These are phyloP conservation scores for Pichia sporocuriosa DNA, from an alignment of 805 yeast genomes.

Conservation along the genomic window DNA sequence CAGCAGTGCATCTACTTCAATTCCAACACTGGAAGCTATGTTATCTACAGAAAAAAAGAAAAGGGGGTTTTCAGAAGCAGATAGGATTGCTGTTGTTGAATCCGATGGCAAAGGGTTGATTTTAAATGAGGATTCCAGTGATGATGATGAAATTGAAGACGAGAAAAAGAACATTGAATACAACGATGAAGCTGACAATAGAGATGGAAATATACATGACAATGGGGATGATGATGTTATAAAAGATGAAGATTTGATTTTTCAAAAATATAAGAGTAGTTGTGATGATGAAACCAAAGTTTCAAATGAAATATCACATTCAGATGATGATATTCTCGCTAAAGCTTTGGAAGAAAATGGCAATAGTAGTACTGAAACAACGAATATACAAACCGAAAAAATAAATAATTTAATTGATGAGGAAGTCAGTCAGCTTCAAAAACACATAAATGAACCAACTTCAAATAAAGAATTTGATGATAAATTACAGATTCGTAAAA, in stretches of 20 bases:
- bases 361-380: background rate
- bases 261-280: too few species aligned
- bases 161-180: slow-evolving; percentile 5
- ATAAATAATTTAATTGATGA: too few species aligned
- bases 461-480: background rate
- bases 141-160: slow-evolving; percentile 16
- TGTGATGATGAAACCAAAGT: background rate
- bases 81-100: background rate
- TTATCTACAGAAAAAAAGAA: background rate
- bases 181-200: slow-evolving; percentile 3
- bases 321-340: background rate
- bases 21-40: background rate
- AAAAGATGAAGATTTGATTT: slow-evolving; percentile 20
- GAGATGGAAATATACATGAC: slow-evolving; percentile 3
- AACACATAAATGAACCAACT: background rate
- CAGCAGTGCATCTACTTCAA: background rate
- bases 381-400: too few species aligned
- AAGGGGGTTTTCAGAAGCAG: background rate
- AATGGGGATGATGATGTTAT: slow-evolving; percentile 11
- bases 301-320: background rate
- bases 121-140: slow-evolving; percentile 1
- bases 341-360: background rate
- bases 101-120: background rate
- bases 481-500: background rate
- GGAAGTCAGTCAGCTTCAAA: slow-evolving; percentile 7